Evolutionary conservation across 768 basidiomycete genomes (phyloP), one percentile per base, ranked within the genome.

Genomic region (Amanita muscaria): DNA sequence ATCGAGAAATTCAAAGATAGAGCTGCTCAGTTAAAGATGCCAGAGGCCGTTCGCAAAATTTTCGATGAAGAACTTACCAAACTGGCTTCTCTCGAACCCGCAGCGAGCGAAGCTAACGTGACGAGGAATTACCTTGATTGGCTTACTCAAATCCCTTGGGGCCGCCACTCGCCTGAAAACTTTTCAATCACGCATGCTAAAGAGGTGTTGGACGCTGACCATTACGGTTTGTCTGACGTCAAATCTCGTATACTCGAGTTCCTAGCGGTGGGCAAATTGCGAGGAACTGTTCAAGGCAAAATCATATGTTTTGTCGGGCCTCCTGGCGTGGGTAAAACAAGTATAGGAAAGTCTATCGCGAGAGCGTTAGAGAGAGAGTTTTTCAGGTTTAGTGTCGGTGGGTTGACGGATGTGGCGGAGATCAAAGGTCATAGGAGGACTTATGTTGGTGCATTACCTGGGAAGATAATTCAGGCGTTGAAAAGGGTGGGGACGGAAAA

Each of bases 341-440:
- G 80, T 45, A 96, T 98, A 33, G 94, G 93, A 38, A 93, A 93
- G 70, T 88, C 83, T 2, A 96, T 99, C 40, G 84, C 96, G 0
- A 76, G 91, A 12, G 93, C 94, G 3, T 69, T 99, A 18, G 80
- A 84, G 21, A 67, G 94, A 48, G 83, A 90, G 60, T 98, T 98
- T 68, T 98, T 93, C 78, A 76, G 92, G 38, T 96, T 99, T 66
- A 90, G 87, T 7, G 94, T 98, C 3, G 94, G 96, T 51, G 94
- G 96, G 11, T 64, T 99, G 58, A 90, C 90, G 37, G 96, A 99
- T 60, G 92, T 98, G 1, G 96, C 96, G 44, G 96, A 98, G 73
- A 97, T 99, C 58, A 98, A 98, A 66, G 96, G 96, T 1, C 96
- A 99, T 58, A 68, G 96, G 55, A 70, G 96, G 59, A 99, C 94